These are phyloP conservation scores for Cutaneotrichosporon cutaneum DNA, from an alignment of 1,284 basidiomycete species.

Conservation along the genomic window DNA sequence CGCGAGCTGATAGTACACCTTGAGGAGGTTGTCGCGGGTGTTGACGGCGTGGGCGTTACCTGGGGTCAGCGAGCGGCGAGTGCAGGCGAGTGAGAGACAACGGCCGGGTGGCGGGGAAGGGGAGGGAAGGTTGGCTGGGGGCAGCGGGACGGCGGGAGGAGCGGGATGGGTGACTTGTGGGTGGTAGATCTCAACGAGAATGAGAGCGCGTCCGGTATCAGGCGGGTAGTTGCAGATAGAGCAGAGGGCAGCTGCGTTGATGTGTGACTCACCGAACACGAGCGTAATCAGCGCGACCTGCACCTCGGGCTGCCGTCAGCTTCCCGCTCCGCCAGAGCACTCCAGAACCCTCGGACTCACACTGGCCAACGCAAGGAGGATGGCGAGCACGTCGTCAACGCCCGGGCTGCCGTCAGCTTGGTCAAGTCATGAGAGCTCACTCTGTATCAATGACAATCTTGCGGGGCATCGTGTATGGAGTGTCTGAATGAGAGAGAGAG, in stretches of 20 bases:
- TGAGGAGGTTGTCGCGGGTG: constrained; percentile 66
- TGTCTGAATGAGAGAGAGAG: too few relatives aligned
- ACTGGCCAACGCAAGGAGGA: constrained; percentile 47
- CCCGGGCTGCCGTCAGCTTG: constrained; percentile 56
- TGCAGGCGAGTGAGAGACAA: too few relatives aligned
- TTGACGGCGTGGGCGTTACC: constrained; percentile 66
- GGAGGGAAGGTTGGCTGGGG: background rate
- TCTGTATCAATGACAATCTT: constrained; percentile 53
- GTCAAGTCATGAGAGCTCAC: constrained; percentile 17
- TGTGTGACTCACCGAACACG: constrained; percentile 71
- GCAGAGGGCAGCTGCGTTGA: too few relatives aligned
- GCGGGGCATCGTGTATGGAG: constrained; percentile 24
- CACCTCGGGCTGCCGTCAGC: constrained; percentile 62
- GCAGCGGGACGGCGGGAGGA: background rate
- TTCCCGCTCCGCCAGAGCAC: constrained; percentile 14
- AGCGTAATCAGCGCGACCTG: constrained; percentile 65
- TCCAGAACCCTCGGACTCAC: too few relatives aligned
- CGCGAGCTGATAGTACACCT: constrained; percentile 70
- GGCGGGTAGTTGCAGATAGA: background rate
- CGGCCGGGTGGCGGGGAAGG: background rate
- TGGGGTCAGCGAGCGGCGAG: constrained; percentile 39
- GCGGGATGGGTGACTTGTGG: too few relatives aligned
- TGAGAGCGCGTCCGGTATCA: background rate
- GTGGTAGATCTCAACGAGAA: too few relatives aligned
- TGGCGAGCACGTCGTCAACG: constrained; percentile 85